Evolutionary conservation across 1,139 yeast species (phyloP), one percentile per base, ranked within the genome.

Genomic region (Sugiyamaella sp.): DNA sequence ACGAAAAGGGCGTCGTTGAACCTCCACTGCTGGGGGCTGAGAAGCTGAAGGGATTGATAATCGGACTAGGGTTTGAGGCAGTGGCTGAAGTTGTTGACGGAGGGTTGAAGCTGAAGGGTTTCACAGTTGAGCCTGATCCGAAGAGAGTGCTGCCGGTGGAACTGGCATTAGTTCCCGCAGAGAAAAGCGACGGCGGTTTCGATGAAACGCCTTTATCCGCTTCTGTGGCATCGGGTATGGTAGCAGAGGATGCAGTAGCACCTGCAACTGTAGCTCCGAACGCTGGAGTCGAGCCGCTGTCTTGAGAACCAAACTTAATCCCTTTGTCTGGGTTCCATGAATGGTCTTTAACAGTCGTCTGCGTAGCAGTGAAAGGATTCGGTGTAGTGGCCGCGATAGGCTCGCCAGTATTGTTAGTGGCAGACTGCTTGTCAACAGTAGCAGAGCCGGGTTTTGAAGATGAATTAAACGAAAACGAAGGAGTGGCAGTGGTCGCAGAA

Each of bases 251-350:
- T 25, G 55, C 45, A 20, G 54, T 17, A 5, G 54, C 16, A 12
- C 47, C 44, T 6, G 60, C 46, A n/a, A 51, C 22, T 4, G 59
- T 40, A 12, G 59, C 43, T n/a, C n/a, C n/a, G n/a, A n/a, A n/a
- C n/a, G n/a, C n/a, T n/a, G n/a, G n/a, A 10, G 52, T 16, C 1
- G 59, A 43, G 3, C 35, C 49, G 12, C 51, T 49, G 12, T 48
- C 40, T 2, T 32, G 49, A 14, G 54, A 33, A 16, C 67, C 71
- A 57, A 71, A 70, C 57, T 68, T 70, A 59, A 71, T 67, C 9
- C 68, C 69, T 52, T 66, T 63, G 33, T 67, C 72, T 2, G 74
- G 74, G 10, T 69, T 60, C 74, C 74, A 71, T 3, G 62, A 55
- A 32, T 59, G 59, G 19, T 59, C 55, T 20, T 51, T 55, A 24